phyloP scores from a whole-genome alignment of 257 asterid species.

The Agastache rugosa region DNA sequence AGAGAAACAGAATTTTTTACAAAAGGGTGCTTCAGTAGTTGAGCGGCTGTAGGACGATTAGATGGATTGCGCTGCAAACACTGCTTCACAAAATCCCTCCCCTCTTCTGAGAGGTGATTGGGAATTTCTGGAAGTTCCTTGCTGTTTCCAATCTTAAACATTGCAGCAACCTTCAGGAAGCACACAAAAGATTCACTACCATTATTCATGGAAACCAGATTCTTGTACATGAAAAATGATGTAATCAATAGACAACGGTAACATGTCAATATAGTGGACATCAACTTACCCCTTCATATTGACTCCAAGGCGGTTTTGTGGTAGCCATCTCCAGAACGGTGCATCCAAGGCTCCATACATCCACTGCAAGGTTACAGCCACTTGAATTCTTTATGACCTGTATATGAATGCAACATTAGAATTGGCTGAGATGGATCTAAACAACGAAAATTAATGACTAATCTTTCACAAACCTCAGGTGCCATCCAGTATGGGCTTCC shows the following conservation, averaged over 20 bases:
- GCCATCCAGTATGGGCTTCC: conserved; percentile 81
- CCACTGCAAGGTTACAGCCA: conserved; percentile 64
- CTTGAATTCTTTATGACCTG: conserved; percentile 58
- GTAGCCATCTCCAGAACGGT: conserved; percentile 78
- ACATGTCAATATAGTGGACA: conserved; percentile 12
- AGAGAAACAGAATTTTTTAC: conserved; percentile 38
- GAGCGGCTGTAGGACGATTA: conserved; percentile 60
- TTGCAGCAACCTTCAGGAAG: conserved; percentile 55
- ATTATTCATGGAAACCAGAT: neutral
- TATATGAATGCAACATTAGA: conserved; percentile 21
- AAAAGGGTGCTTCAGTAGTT: conserved; percentile 65
- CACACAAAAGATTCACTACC: conserved; percentile 5
- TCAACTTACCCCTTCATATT: conserved; percentile 65
- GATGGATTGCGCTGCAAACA: conserved; percentile 68
- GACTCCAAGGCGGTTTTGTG: conserved; percentile 74
- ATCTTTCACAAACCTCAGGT: conserved; percentile 56
- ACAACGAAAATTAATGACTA: conserved; percentile 24
- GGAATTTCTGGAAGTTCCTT: conserved; percentile 67
- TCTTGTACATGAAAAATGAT: neutral
- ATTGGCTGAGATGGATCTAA: conserved; percentile 24
- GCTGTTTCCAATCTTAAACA: conserved; percentile 58
- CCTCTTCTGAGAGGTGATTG: conserved; percentile 60
- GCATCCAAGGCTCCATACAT: conserved; percentile 87
- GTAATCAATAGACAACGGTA: neutral
- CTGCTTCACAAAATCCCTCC: conserved; percentile 54